Evolutionary conservation across 257 asterid genomes (phyloP), one percentile per base, ranked within the genome.

Genomic region (Nicotiana paniculata): DNA sequence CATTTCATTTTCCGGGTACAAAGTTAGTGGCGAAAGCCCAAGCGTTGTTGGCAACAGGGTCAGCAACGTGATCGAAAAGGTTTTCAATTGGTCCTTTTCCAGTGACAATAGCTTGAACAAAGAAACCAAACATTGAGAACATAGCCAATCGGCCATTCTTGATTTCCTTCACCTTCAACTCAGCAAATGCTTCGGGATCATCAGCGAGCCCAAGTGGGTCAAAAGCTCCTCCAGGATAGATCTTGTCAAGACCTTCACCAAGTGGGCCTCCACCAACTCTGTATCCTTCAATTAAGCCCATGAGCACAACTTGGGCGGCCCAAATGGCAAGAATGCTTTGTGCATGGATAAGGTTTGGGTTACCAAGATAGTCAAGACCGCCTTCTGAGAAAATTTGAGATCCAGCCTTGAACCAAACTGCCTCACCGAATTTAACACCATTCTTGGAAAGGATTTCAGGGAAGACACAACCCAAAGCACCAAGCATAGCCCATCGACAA

Each of bases 1-100:
- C 39, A 69, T 0, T 68, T 92, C 87, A 93, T 77, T 93, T 93
- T 83, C 96, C 96, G 4, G 97, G 97, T 2, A 81, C 93, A 86
- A 93, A 92, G 94, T 90, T 92, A 3, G 98, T 93, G 66, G 98
- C 97, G n/a, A 54, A 93, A 39, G 98, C 93, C 98, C 98, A 93
- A 0, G 98, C 98, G 77, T 93, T 93, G 90, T 93, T 93, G 54
- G 93, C 88, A 3, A 92, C 96, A 8, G 97, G 98, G 77, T 93
- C 98, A 69, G 95, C 98, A 53, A 93, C 0, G 65, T 93, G 96
- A 82, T 93, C 98, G 8, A 4, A 80, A 0, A 93, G 87, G 84
- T 93, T 93, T 87, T 93, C 97, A 37, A 92, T 76, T 3, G 98
- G 97, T 37, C 98, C 98, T 63, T 93, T 93, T 43, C 97, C 98